Conservation (phyloP, 169 alveolate species). For the Perkinsus marinus region DNA sequence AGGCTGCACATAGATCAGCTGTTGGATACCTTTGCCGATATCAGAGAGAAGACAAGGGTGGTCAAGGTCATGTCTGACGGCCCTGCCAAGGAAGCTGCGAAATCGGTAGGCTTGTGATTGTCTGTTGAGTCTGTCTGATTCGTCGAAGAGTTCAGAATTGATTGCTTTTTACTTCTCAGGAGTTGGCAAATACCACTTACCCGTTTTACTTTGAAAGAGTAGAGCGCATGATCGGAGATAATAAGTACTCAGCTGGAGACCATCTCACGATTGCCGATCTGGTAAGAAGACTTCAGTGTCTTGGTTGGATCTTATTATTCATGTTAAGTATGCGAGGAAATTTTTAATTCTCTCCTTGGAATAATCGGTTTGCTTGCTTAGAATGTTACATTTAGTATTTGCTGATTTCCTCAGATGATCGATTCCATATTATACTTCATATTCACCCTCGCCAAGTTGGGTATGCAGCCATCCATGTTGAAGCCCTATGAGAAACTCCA, state of each 20-base stretch:
- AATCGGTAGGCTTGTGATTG: not conserved
- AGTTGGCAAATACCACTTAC: not conserved
- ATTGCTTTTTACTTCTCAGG: not conserved
- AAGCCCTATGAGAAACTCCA: not conserved
- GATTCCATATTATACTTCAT: too few species aligned
- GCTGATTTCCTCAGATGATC: not conserved
- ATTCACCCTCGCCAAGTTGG: not conserved
- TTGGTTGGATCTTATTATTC: too few species aligned
- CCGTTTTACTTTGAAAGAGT: not conserved
- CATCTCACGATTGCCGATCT: not conserved
- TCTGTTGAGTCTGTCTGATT: too few species aligned
- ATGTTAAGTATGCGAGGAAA: too few species aligned
- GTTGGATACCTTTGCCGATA: not conserved
- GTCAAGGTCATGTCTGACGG: not conserved
- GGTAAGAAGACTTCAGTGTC: not conserved
- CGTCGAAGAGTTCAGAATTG: too few species aligned
- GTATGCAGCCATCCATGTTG: not conserved
- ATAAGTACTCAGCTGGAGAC: not conserved
- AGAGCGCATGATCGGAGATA: not conserved
- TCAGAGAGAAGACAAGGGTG: not conserved
- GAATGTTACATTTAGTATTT: not conserved
- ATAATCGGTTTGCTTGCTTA: too few species aligned
- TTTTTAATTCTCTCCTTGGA: too few species aligned
- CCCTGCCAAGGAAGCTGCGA: not conserved
- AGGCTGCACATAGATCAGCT: not conserved